These are phyloP conservation scores for Tranzscheliella williamsii DNA, from an alignment of 1,284 basidiomycete species.

Conservation along the genomic window DNA sequence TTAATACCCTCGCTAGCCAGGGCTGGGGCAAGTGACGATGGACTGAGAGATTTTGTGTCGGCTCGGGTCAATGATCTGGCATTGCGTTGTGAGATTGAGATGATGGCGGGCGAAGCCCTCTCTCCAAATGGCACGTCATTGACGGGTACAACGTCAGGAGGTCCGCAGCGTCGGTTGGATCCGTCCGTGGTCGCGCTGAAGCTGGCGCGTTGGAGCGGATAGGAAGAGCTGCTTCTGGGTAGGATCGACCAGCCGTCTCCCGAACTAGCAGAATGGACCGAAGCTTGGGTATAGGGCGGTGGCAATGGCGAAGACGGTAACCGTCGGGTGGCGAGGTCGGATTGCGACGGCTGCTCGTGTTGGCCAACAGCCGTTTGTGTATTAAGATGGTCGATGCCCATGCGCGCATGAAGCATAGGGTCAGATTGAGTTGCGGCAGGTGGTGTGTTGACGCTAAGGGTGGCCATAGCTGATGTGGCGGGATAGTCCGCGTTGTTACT, in stretches of 20 bases:
- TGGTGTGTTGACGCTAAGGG: slow-evolving; percentile 24
- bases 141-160: slow-evolving; percentile 9
- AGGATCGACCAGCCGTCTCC: slow-evolving; percentile 35
- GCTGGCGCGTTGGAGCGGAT: background rate
- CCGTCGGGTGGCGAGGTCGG: background rate
- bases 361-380: slow-evolving; percentile 1
- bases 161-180: slow-evolving; percentile 23
- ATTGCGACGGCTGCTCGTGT: slow-evolving; percentile 2
- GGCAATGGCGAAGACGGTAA: slow-evolving; percentile 15
- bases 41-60: slow-evolving; percentile 16
- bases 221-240: background rate
- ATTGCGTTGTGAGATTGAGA: slow-evolving; percentile 23
- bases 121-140: slow-evolving; percentile 38
- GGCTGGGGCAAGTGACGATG: slow-evolving; percentile 12
- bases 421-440: slow-evolving; percentile 18
- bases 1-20: slow-evolving; percentile 10
- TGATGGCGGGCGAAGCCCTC: slow-evolving; percentile 34
- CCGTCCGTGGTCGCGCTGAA: slow-evolving; percentile 1
- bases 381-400: slow-evolving; percentile 16
- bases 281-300: slow-evolving; percentile 23
- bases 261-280: slow-evolving; percentile 12
- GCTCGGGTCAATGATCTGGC: slow-evolving; percentile 19
- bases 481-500: slow-evolving; percentile 11
- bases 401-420: slow-evolving; percentile 26
- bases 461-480: slow-evolving; percentile 33